Conservation (phyloP, 805 yeast genomes). For the Saturnispora ahearnii region DNA sequence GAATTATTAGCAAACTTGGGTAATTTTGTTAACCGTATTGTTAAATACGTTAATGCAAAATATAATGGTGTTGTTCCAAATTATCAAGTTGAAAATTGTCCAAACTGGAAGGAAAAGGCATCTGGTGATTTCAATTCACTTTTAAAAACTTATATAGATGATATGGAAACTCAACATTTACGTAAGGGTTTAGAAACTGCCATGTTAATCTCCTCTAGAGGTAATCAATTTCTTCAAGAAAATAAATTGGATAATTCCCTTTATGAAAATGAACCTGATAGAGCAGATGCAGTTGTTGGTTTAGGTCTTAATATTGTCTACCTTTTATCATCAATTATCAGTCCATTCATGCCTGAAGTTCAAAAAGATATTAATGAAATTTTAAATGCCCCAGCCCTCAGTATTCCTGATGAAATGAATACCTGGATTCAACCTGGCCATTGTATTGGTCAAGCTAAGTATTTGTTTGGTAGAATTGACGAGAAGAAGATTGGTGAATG, state of each 20-base stretch:
- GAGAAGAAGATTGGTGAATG: constrained; percentile 80
- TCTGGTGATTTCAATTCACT: constrained; percentile 51
- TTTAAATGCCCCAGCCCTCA: constrained; percentile 72
- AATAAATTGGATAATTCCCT: constrained; percentile 87
- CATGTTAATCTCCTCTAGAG: constrained; percentile 85
- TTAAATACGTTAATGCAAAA: constrained; percentile 83
- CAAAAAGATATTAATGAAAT: constrained; percentile 61
- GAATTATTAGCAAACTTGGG: constrained; percentile 95
- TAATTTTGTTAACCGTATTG: constrained; percentile 89
- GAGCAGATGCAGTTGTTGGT: constrained; percentile 86
- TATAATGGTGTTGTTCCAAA: constrained; percentile 85
- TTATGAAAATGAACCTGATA: constrained; percentile 64
- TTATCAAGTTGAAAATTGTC: constrained; percentile 40
- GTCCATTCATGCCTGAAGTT: constrained; percentile 89
- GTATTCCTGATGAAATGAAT: constrained; percentile 69
- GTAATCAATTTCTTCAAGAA: constrained; percentile 92
- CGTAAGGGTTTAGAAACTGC: constrained; percentile 88
- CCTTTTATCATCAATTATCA: constrained; percentile 69
- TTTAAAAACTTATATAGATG: constrained; percentile 51
- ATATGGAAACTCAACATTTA: constrained; percentile 70
- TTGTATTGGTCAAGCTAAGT: constrained; percentile 82
- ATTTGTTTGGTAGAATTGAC: constrained; percentile 86
- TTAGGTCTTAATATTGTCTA: constrained; percentile 85
- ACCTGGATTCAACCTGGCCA: constrained; percentile 70
- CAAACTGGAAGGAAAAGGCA: constrained; percentile 37